Evolutionary conservation across 2,329 filamentous ascomycete species (phyloP).

Genomic region (Samsoniella hepiali): DNA sequence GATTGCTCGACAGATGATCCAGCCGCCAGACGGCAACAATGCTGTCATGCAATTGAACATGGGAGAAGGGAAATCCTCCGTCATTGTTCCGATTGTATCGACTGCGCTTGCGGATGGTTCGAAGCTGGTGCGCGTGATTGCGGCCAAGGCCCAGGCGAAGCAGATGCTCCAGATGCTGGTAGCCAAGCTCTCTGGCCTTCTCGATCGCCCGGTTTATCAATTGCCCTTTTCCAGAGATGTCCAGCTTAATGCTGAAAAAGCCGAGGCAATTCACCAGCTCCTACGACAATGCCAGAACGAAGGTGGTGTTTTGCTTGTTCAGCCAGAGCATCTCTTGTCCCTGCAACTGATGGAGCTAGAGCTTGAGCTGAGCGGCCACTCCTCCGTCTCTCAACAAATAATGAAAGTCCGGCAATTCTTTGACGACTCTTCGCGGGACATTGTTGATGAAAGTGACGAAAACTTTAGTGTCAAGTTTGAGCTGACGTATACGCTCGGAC

Average conservation of each 20-base stretch:
- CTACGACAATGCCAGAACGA: constrained; percentile 44
- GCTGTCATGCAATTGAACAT: constrained; percentile 65
- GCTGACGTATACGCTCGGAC: constrained; percentile 60
- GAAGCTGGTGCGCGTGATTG: constrained; percentile 54
- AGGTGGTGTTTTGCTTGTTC: constrained; percentile 56
- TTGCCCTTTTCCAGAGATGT: constrained; percentile 57
- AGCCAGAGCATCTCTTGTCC: constrained; percentile 63
- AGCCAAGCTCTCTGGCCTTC: constrained; percentile 51
- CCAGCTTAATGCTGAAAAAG: constrained; percentile 30
- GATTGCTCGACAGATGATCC: constrained; percentile 56
- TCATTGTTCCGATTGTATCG: constrained; percentile 64
- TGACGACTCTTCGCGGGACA: constrained; percentile 47
- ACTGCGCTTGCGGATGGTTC: constrained; percentile 48
- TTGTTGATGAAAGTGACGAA: constrained; percentile 65
- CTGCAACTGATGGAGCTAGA: constrained; percentile 56
- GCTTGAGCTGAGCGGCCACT: constrained; percentile 25
- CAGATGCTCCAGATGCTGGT: constrained; percentile 59
- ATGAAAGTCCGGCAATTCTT: background rate
- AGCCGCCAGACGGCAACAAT: constrained; percentile 39
- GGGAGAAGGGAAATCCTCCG: constrained; percentile 67
- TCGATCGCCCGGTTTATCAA: constrained; percentile 52
- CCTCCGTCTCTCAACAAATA: background rate
- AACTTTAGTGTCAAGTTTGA: constrained; percentile 60
- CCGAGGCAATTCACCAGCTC: constrained; percentile 35
- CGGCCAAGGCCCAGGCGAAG: constrained; percentile 57